Evolutionary conservation across 495 filamentous ascomycete species (phyloP), one percentile per base, ranked within the genome.

Genomic region (Daldinia bambusicola): DNA sequence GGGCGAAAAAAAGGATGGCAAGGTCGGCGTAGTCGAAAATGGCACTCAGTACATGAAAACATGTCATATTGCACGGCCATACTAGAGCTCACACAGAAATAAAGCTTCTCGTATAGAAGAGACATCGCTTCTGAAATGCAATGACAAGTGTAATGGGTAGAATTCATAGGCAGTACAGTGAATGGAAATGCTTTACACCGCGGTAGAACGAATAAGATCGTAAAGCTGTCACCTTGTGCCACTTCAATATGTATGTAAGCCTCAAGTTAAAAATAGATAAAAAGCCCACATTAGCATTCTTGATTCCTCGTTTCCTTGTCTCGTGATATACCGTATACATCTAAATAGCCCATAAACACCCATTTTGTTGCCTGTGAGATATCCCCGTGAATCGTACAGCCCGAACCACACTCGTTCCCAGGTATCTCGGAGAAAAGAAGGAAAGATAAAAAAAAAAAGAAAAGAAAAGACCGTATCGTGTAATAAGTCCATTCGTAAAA

Each of bases 331-430:
- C 60, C 66, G 65, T 73, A 66, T 68, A 62, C 64, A 34, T 67
- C 70, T 69, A 73, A 56, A 41, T 37, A 61, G 58, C 1, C 65
- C 57, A 66, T 32, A 66, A 20, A 66, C 70, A 53, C 61, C 61
- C 66, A 55, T 73, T 73, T 69, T 69, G 70, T 73, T 73, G 62
- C 70, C 70, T 66, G 66, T 69, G 57, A 69, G 66, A 66, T 65
- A 57, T 41, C 43, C 51, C 55, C 61, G 50, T 57, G 56, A 62
- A 70, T 61, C 60, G 45, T 41, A 45, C 50, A 66, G 32, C 37
- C 61, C 34, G 20, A 66, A 40, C 67, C 67, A 40, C 18, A 55
- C 55, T 45, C 32, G 16, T 66, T 58, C 63, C 62, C 40, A 70
- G 71, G 66, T 74, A 74, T 74, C 71, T 74, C 67, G 48, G 51